A percentile compares a stretch with the other conserved stretches of the same genome.
Evolutionary conservation across 2,329 filamentous ascomycete genomes (phyloP).

Genomic region (Purpureocillium lavendulum): DNA sequence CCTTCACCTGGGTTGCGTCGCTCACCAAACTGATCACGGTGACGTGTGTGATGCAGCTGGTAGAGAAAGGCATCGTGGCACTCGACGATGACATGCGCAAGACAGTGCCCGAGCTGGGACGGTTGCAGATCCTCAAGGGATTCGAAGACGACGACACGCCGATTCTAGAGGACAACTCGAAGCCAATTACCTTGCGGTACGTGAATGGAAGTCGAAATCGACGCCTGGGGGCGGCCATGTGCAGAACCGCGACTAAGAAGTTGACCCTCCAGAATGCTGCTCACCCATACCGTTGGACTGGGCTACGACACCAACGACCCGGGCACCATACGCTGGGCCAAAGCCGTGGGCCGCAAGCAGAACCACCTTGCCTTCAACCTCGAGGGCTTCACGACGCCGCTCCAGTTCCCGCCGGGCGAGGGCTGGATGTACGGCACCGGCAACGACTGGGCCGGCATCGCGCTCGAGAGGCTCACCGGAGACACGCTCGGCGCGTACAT

Average conservation of each 20-base stretch:
- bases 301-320: slow-evolving; percentile 33
- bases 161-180: slow-evolving; percentile 25
- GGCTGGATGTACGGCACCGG: not conserved
- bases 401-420: not conserved
- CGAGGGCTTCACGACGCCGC: slow-evolving; percentile 22
- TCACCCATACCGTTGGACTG: slow-evolving; percentile 40
- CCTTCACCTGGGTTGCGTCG: slow-evolving; percentile 30
- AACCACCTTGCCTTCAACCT: slow-evolving; percentile 21
- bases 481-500: not conserved
- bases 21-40: slow-evolving; percentile 32
- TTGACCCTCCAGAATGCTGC: no score
- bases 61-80: slow-evolving; percentile 22
- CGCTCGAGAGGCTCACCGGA: not conserved
- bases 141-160: slow-evolving; percentile 26
- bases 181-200: slow-evolving; percentile 29
- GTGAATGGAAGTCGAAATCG: no score
- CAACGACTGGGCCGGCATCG: not conserved
- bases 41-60: slow-evolving; percentile 28
- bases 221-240: no score
- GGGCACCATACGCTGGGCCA: slow-evolving; percentile 29
- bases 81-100: slow-evolving; percentile 28
- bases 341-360: slow-evolving; percentile 20
- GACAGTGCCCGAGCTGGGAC: slow-evolving; percentile 23
- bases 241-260: slow-evolving; percentile 11
- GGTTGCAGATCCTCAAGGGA: slow-evolving; percentile 26